phyloP scores from a whole-genome alignment of 257 asterid genomes.

The Solanum medicagineum region DNA sequence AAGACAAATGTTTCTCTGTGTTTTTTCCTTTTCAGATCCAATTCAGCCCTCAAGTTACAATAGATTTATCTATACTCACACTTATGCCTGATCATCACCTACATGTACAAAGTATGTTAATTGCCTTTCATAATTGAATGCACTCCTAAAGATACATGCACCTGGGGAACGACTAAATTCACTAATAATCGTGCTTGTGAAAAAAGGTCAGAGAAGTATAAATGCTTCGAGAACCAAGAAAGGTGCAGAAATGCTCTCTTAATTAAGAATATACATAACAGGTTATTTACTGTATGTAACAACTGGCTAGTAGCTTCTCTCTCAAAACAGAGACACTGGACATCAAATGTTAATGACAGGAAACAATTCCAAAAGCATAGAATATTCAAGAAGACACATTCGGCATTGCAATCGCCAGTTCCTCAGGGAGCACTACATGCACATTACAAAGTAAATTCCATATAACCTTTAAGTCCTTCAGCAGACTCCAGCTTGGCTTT shows the following conservation, averaged over 20 bases:
- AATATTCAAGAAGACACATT: neutral
- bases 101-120: neutral
- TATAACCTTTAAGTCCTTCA: neutral
- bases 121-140: neutral
- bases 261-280: neutral
- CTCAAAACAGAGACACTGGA: neutral
- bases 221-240: neutral
- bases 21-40: neutral
- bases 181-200: neutral
- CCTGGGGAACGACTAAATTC: neutral
- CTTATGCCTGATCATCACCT: neutral
- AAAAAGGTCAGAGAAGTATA: neutral
- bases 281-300: neutral
- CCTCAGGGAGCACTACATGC: neutral
- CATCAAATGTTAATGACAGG: neutral
- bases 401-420: neutral
- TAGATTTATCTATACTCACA: neutral
- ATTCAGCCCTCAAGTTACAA: neutral
- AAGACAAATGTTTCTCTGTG: neutral
- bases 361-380: neutral
- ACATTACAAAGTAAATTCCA: neutral
- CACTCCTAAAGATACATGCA: neutral
- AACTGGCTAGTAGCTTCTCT: neutral
- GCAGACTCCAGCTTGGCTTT: neutral
- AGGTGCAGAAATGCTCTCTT: neutral